A percentile compares a stretch with the other conserved stretches of the same genome.
Evolutionary conservation across 768 basidiomycete species (phyloP).

Genomic region (Mycena alexandri): DNA sequence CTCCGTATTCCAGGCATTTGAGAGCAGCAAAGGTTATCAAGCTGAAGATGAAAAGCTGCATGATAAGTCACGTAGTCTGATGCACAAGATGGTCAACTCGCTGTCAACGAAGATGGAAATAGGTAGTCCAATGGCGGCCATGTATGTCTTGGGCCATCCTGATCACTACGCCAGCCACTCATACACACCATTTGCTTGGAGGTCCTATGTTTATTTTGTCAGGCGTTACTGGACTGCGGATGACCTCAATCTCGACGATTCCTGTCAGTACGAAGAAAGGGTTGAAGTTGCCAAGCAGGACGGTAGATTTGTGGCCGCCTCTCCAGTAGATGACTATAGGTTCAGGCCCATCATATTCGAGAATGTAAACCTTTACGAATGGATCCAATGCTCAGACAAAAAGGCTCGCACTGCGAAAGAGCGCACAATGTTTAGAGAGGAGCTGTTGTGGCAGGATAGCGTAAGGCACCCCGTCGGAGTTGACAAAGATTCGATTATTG

Average conservation of each 20-base stretch:
- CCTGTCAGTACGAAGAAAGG: too few relatives aligned
- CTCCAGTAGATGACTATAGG: constrained; percentile 42
- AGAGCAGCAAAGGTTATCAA: constrained; percentile 20
- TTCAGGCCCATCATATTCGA: constrained; percentile 33
- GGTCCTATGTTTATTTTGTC: constrained; percentile 28
- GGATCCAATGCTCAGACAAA: constrained; percentile 22
- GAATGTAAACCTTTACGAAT: constrained; percentile 37
- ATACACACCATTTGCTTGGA: constrained; percentile 48
- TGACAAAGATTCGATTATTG: too few relatives aligned
- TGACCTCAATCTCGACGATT: background rate
- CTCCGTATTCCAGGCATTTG: constrained; percentile 4
- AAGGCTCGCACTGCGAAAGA: too few relatives aligned
- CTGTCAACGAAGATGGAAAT: too few relatives aligned
- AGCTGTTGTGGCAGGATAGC: background rate
- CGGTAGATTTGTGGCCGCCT: constrained; percentile 35
- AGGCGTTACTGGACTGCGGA: background rate
- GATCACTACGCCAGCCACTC: constrained; percentile 45
- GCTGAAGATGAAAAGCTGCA: background rate
- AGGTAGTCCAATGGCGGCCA: too few relatives aligned
- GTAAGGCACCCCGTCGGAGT: too few relatives aligned
- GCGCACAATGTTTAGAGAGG: background rate
- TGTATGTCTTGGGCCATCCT: background rate
- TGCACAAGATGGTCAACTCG: background rate
- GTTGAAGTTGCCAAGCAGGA: background rate
- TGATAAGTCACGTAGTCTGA: background rate